A percentile compares a stretch with the other conserved stretches of the same genome.
Evolutionary conservation across 148 eudicot genomes (phyloP).

Genomic region (Tetragonia tetragonoides): DNA sequence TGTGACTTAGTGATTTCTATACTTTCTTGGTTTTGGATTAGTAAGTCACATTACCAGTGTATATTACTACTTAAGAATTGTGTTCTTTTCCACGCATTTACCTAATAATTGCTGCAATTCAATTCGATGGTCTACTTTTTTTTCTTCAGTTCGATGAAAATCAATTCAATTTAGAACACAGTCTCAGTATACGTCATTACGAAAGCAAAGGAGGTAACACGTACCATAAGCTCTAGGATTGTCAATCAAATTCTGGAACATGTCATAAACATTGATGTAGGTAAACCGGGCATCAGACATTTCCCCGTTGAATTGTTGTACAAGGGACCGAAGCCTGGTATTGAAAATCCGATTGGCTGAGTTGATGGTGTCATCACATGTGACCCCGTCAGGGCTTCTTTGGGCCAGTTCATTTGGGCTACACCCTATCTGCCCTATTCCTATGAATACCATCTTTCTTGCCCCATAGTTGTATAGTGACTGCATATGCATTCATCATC

Average conservation of each 20-base stretch:
- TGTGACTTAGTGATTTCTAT: too few relatives aligned
- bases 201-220: not conserved
- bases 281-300: constrained; percentile 35
- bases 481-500: constrained; percentile 38
- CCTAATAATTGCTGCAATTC: too few relatives aligned
- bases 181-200: too few relatives aligned
- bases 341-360: constrained; percentile 46
- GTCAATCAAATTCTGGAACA: constrained; percentile 33
- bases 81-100: too few relatives aligned
- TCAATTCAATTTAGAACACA: too few relatives aligned
- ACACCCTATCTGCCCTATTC: constrained; percentile 61
- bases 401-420: constrained; percentile 76
- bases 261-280: constrained; percentile 47
- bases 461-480: constrained; percentile 55
- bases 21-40: too few relatives aligned
- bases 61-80: too few relatives aligned
- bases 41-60: too few relatives aligned
- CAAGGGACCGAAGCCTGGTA: constrained; percentile 34
- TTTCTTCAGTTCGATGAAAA: too few relatives aligned
- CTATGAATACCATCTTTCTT: constrained; percentile 46
- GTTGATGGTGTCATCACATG: constrained; percentile 47
- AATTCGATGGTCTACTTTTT: too few relatives aligned
- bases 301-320: constrained; percentile 37
- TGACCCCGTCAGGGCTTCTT: constrained; percentile 63
- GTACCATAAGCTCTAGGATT: constrained; percentile 37